Evolutionary conservation across 805 yeast genomes (phyloP).

Genomic region (Saccharomycopsis vini): DNA sequence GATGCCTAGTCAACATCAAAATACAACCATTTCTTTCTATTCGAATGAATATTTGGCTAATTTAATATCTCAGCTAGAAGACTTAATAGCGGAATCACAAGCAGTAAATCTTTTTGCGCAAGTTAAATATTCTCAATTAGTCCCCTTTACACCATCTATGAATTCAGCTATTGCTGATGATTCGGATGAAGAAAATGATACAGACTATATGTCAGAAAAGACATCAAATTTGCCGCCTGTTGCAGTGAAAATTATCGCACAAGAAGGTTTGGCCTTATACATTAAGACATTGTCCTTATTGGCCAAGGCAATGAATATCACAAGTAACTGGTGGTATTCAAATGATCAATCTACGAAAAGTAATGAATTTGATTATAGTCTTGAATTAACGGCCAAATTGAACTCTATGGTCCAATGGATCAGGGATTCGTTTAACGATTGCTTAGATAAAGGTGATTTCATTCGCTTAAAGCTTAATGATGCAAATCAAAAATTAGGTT

Average conservation of each 20-base stretch:
- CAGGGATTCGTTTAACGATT: slow-evolving; percentile 79
- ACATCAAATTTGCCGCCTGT: slow-evolving; percentile 39
- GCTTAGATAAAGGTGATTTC: slow-evolving; percentile 80
- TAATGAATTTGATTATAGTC: too few relatives aligned
- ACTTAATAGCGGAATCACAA: slow-evolving; percentile 81
- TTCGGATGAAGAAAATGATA: slow-evolving; percentile 22
- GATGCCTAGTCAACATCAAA: not conserved
- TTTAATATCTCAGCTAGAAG: slow-evolving; percentile 47
- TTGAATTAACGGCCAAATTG: slow-evolving; percentile 20
- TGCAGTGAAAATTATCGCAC: slow-evolving; percentile 53
- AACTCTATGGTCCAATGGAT: slow-evolving; percentile 77
- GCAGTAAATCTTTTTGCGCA: slow-evolving; percentile 86
- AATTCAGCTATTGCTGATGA: slow-evolving; percentile 20
- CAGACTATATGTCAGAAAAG: not conserved
- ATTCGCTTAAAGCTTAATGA: slow-evolving; percentile 46
- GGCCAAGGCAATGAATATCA: slow-evolving; percentile 78
- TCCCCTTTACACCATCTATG: slow-evolving; percentile 53
- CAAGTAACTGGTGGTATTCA: slow-evolving; percentile 82
- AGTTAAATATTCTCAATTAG: slow-evolving; percentile 76
- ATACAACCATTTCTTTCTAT: not conserved
- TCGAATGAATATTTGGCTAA: slow-evolving; percentile 19
- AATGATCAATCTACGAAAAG: slow-evolving; percentile 5
- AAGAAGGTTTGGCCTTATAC: slow-evolving; percentile 80
- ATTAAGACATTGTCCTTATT: slow-evolving; percentile 75
- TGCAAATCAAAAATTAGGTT: slow-evolving; percentile 31